A percentile compares a stretch with the other conserved stretches of the same genome.
Evolutionary conservation across 805 yeast genomes (phyloP).

Genomic region (Saccharomycopsis babjevae): DNA sequence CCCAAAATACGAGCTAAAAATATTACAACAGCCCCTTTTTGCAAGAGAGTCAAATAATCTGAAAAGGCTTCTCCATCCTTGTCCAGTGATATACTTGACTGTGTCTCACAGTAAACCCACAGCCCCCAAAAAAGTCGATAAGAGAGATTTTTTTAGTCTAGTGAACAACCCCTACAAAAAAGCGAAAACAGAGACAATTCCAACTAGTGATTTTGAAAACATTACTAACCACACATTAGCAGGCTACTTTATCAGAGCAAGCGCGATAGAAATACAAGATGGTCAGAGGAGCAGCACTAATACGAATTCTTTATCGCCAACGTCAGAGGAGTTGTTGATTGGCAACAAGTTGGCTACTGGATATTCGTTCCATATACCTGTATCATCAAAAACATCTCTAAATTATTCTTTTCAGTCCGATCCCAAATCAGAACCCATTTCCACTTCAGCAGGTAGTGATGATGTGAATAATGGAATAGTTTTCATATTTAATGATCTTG

Average conservation of each 20-base stretch:
- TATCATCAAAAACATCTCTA: background rate
- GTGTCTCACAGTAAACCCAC: background rate
- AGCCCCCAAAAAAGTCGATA: background rate
- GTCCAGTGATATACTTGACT: conserved; percentile 9
- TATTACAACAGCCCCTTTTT: conserved; percentile 15
- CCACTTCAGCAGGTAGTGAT: background rate
- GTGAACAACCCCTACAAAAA: background rate
- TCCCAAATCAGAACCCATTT: background rate
- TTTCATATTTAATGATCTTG: conserved; percentile 14
- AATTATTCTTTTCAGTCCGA: background rate
- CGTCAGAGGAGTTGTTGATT: background rate
- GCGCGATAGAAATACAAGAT: background rate
- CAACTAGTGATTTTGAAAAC: background rate
- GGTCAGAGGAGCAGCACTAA: background rate
- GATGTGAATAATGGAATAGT: conserved; percentile 4
- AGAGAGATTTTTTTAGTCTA: background rate
- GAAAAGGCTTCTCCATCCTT: conserved; percentile 12
- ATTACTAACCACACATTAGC: background rate
- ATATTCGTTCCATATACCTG: background rate
- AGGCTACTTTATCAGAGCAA: background rate
- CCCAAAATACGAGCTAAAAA: conserved; percentile 8
- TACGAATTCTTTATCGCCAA: background rate
- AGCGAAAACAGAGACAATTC: background rate
- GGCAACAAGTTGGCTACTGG: background rate
- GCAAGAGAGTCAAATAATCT: conserved; percentile 17